Base-by-base conservation (phyloP, 345 rosid species). In the Eucalyptus leucophloia region DNA sequence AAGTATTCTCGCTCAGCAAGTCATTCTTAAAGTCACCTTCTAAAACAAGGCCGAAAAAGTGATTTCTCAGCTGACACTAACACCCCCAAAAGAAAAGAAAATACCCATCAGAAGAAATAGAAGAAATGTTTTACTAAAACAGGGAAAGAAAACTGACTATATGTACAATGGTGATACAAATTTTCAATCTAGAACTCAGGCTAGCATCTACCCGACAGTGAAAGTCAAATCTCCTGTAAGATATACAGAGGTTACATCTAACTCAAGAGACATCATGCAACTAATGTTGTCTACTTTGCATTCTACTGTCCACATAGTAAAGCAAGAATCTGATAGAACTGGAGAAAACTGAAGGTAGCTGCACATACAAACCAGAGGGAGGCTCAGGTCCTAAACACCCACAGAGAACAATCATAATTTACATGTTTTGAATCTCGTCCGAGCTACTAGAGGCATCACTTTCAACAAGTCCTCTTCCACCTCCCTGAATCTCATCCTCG, bases 371-470 rank as follows among this genome's bases (percentile, higher is more conserved):
- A 40, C 85, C 47, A 77, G 30, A 77, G 85, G 47, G 85, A 77
- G 85, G 85, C 47, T 77, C 47, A 77, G 85, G 47, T 77, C 47
- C 30, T 47, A 12, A 86, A 86, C 13, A 86, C 37, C 85, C 85
- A 77, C 47, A 23, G 87, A 40, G 47, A 28, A 69, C 40, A 7
- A 44, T 32, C 54, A 18, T 67, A 72, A 85, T 50, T 90, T 93
- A 92, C 88, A 82, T 86, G 47, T 93, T 88, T 88, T 92, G 92
- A 42, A 91, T 86, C 91, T 93, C 96, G n/a, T 95, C 98, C 9
- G 96, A 94, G 96, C 96, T 94, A 89, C 92, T 92, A 72, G 98
- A 93, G 90, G 91, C 95, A 88, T 94, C 96, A 60, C 93, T 92
- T 90, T 91, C 93, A 18, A 32, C 92, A 0, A 87, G 81, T 53